A percentile compares a stretch with the other conserved stretches of the same genome.
These are phyloP conservation scores for Suillus fuscotomentosus DNA, from an alignment of 768 basidiomycete species.

Conservation along the genomic window DNA sequence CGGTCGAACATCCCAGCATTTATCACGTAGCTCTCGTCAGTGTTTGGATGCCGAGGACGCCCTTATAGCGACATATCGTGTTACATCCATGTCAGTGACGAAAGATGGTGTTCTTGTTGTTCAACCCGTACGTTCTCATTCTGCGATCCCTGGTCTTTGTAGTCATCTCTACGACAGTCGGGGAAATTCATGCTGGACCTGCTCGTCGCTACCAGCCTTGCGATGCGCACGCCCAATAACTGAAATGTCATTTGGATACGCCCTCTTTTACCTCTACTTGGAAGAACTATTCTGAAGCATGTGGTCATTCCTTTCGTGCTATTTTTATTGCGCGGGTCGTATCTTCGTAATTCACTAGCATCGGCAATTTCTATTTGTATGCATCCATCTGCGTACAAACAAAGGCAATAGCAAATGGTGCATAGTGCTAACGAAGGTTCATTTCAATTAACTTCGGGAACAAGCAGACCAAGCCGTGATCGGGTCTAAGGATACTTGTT, in stretches of 20 bases:
- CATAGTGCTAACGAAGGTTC: not conserved
- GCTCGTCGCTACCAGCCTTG: slow-evolving; percentile 27
- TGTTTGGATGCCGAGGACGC: slow-evolving; percentile 17
- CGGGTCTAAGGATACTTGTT: not conserved
- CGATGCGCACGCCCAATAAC: slow-evolving; percentile 21
- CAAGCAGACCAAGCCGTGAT: not conserved
- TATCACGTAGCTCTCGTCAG: slow-evolving; percentile 8
- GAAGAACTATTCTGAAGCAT: not conserved
- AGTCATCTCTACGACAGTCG: slow-evolving; percentile 12
- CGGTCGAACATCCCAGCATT: not conserved
- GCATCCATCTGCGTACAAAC: not conserved
- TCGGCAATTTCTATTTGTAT: not conserved
- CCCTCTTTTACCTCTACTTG: not conserved
- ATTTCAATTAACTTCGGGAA: not conserved
- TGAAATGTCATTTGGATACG: slow-evolving; percentile 1
- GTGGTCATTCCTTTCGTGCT: not conserved
- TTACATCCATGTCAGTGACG: slow-evolving; percentile 18
- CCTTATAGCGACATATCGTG: slow-evolving; percentile 27
- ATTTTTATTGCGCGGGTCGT: not conserved
- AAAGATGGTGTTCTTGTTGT: slow-evolving; percentile 29
- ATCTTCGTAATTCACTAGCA: not conserved
- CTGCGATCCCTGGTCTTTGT: not conserved
- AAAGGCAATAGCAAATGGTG: not conserved
- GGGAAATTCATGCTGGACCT: slow-evolving; percentile 25
- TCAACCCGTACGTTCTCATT: slow-evolving; percentile 21